Evolutionary conservation across 1,284 basidiomycete species (phyloP).

Genomic region (Vanrija sp.): DNA sequence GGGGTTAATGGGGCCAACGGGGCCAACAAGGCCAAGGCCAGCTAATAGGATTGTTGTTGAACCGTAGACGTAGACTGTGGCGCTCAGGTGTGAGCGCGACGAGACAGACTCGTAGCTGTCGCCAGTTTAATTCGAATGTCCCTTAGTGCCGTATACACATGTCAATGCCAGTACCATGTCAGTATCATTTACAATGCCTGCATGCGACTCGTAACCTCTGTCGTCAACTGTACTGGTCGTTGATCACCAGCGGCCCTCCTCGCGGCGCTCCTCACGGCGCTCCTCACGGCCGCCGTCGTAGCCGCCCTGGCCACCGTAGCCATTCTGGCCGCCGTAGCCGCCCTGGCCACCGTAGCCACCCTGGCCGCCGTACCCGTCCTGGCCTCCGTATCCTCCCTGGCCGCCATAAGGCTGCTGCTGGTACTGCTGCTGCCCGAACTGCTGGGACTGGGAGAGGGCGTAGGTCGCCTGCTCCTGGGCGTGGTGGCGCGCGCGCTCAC

Average conservation of each 20-base stretch:
- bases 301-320: slow-evolving; percentile 4
- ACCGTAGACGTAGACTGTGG: no score
- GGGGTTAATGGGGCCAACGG: no score
- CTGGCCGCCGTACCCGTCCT: background rate
- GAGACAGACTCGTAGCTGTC: no score
- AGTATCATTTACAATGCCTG: no score
- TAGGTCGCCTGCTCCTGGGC: slow-evolving; percentile 20
- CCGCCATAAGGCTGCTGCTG: slow-evolving; percentile 10
- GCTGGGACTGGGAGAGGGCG: slow-evolving; percentile 18
- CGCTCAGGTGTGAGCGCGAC: no score
- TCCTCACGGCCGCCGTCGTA: background rate
- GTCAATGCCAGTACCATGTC: no score
- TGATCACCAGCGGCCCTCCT: background rate
- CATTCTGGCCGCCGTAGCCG: slow-evolving; percentile 7
- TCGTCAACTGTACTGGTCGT: no score
- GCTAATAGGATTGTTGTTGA: no score
- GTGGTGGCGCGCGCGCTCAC: slow-evolving; percentile 22
- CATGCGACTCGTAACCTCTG: no score
- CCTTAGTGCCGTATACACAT: no score
- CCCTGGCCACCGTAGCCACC: slow-evolving; percentile 3
- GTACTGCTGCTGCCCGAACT: slow-evolving; percentile 16
- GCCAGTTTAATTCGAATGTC: no score
- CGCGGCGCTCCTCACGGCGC: background rate
- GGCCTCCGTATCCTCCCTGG: background rate
- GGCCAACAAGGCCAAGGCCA: no score